Evolutionary conservation across 2,329 filamentous ascomycete genomes (phyloP), one percentile per base, ranked within the genome.

Genomic region (Ambrosiella cleistominuta): DNA sequence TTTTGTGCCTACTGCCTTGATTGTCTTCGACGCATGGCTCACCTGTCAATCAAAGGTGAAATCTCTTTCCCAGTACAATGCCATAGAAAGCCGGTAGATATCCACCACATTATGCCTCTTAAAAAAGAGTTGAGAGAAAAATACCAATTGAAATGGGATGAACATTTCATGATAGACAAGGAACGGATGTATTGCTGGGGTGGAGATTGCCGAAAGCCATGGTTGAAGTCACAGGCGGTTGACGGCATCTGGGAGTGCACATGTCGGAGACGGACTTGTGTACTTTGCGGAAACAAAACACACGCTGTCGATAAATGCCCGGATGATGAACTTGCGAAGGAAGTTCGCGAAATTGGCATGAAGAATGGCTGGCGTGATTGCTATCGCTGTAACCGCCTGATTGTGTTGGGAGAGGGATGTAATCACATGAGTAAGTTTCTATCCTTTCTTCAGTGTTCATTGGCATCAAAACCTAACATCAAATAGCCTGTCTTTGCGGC

Each of bases 351-450:
- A 7, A 51, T 74, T 0, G 77, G 75, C 0, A 58, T 62, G 0
- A 60, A 68, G 2, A 65, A 75, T 3, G 69, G 71, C 0, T 82
- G 79, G 79, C 72, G 77, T 64, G 67, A 72, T 1, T 82, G 79
- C 60, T 65, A 64, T 3, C 58, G 61, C 0, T 82, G 79, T 62
- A 63, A 61, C 1, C 60, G 68, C 0, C 39, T 82, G 11, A 70
- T 82, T 0, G 76, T 80, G 65, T 66, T 79, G 0, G 37, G 64
- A 0, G n/a, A 40, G 0, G 79, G 79, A 1, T 82, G 79, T 60
- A 69, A 76, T 55, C 79, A 82, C 56, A 81, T 82, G 2, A 77
- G 78, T 81, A 62, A 64, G 75, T 73, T 5, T 4, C 27, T 55
- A 13, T 15, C 11, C 15, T n/a, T 7, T 52, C 9, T 35, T 35